Evolutionary conservation across 1,284 basidiomycete genomes (phyloP), one percentile per base, ranked within the genome.

Genomic region (Puccinia novopanici): DNA sequence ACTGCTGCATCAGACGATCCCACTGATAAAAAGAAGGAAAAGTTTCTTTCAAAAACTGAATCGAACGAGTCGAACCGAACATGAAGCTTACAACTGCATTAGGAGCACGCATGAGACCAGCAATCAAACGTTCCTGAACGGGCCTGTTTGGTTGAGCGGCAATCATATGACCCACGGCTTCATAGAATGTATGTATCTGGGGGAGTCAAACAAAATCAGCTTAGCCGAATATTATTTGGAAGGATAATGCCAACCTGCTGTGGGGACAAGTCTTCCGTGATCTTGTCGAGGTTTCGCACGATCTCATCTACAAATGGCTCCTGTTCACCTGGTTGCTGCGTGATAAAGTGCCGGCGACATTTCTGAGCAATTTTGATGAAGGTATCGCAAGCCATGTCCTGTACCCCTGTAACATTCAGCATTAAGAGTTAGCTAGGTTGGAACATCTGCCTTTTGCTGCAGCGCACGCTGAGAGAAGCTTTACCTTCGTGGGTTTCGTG

Each of bases 321-420:
- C 82, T 91, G 91, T 87, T 99, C 97, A 82, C 95, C 95, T 2
- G 94, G 92, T 87, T 99, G 97, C 86, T 97, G 94, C 91, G 98
- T 96, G 81, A 99, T 95, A 84, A 99, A 99, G 87, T 99, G 97
- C 77, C 96, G 90, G 68, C 95, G 90, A 86, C 97, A 99, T 87
- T 98, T 99, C 86, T 99, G 96, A 27, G 97, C 95, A 84, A 99
- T 99, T 88, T 99, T 99, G 89, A 99, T 98, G 87, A 99, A 99
- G 0, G 97, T 99, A 87, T 99, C 97, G 87, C 97, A 99, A 70
- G 97, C 97, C 97, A 99, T 99, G 87, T 99, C 97, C 87, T 99
- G 97, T 15, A 99, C 97, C 89, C 79, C 79, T 81, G 63, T 45
- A 40, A 22, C 40, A 67, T 67, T 9, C 37, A n/a, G n/a, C 63